Conservation (phyloP, 768 basidiomycete genomes). For the Lentinula sp. region DNA sequence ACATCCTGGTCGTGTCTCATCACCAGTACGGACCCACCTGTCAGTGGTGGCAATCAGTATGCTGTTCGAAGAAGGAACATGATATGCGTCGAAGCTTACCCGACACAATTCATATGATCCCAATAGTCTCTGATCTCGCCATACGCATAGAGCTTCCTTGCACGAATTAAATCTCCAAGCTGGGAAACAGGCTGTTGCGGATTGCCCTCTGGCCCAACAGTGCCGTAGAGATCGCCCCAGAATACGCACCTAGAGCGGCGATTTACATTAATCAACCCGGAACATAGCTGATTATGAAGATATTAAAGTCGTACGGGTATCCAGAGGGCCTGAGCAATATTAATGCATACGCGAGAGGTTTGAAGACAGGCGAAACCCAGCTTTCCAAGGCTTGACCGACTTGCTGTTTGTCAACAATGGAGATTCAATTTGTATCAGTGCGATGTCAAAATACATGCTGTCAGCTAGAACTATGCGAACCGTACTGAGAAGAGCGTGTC, state of each 20-base stretch:
- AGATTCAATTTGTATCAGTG: not conserved
- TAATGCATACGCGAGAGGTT: slow-evolving; percentile 53
- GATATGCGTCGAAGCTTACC: slow-evolving; percentile 1
- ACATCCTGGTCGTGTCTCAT: slow-evolving; percentile 31
- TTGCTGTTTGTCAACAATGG: slow-evolving; percentile 30
- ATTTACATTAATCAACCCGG: not conserved
- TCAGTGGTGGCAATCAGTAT: not conserved
- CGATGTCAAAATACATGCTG: not conserved
- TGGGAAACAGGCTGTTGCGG: slow-evolving; percentile 26
- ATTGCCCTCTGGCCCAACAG: slow-evolving; percentile 25
- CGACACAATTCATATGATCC: slow-evolving; percentile 42
- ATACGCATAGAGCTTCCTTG: slow-evolving; percentile 43
- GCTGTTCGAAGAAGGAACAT: not conserved
- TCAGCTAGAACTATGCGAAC: slow-evolving; percentile 17
- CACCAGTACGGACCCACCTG: slow-evolving; percentile 43
- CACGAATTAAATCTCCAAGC: slow-evolving; percentile 16
- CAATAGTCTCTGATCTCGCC: slow-evolving; percentile 43
- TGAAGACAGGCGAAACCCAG: slow-evolving; percentile 49
- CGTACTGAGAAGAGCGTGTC: slow-evolving; percentile 25
- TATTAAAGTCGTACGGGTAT: slow-evolving; percentile 40
- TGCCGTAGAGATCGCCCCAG: slow-evolving; percentile 54
- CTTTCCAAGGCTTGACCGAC: slow-evolving; percentile 54
- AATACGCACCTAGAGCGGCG: slow-evolving; percentile 45
- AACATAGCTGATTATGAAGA: not conserved
- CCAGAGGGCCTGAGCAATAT: slow-evolving; percentile 46